Evolutionary conservation across 352 stramenopile genomes (phyloP).

Genomic region (Elongisporangium senticosum): DNA sequence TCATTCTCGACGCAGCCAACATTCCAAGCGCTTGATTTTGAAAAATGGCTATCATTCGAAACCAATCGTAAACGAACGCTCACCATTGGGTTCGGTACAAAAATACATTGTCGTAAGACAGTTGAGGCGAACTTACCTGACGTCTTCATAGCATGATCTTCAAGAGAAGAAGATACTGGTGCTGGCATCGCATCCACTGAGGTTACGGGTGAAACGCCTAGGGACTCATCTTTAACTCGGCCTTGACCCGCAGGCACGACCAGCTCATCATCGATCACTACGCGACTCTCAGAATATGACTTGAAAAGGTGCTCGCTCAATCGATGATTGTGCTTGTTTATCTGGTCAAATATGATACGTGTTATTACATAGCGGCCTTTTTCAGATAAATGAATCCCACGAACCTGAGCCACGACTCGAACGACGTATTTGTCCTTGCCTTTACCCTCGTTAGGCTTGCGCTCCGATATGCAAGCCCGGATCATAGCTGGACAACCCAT

Average conservation of each 20-base stretch:
- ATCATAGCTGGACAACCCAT: constrained; percentile 84
- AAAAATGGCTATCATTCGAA: constrained; percentile 32
- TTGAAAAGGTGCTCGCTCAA: constrained; percentile 84
- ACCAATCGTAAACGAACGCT: not conserved
- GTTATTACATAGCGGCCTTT: not conserved
- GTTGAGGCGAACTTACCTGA: constrained; percentile 25
- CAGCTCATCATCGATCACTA: constrained; percentile 81
- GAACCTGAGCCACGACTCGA: constrained; percentile 72
- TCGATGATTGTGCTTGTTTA: constrained; percentile 84
- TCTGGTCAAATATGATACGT: constrained; percentile 19
- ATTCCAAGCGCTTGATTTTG: constrained; percentile 53
- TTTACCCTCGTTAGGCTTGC: constrained; percentile 47
- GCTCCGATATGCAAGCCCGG: constrained; percentile 74
- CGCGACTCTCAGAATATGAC: constrained; percentile 81
- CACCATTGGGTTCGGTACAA: not conserved
- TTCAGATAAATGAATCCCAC: not conserved
- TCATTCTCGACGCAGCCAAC: constrained; percentile 46
- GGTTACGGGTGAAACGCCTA: constrained; percentile 1
- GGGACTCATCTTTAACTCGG: constrained; percentile 46
- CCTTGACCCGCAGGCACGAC: constrained; percentile 36
- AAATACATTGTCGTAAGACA: not conserved
- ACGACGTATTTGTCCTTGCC: constrained; percentile 77
- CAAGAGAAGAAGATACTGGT: constrained; percentile 26
- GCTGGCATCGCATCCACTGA: constrained; percentile 24
- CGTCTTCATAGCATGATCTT: constrained; percentile 49